Evolutionary conservation across 371 early-diverging fungal species (phyloP), one percentile per base, ranked within the genome.

Genomic region (Haplosporangium sp.): DNA sequence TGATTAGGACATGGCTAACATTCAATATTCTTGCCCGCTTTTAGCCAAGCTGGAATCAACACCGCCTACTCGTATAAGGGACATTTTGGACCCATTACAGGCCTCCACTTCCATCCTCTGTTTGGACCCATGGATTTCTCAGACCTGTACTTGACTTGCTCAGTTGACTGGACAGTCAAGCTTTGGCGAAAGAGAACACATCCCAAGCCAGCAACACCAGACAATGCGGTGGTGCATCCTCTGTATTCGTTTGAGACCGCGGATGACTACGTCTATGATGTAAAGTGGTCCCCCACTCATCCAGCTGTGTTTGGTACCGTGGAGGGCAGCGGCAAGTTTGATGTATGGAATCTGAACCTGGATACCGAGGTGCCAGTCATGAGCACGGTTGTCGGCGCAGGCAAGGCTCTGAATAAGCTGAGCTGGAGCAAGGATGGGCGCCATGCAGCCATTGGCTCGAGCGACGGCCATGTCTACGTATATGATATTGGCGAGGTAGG

Each of bases 111-210:
- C 86, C 99, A 98, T 80, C 97, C 98, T 21, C 58, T 87, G 6
- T 82, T 84, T 68, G 95, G 94, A 6, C 88, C 93, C 16, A 83
- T 86, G 14, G 96, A 96, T 66, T 95, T 95, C 74, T 89, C 95
- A 9, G 97, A 98, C 80, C 75, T 98, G 55, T 95, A 95, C 74
- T 69, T 98, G 57, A 97, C 97, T 0, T 86, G 91, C 38, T 94
- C 94, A 7, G 94, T 97, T 4, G 98, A 98, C 80, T 99, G 97
- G 97, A 95, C 97, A 1, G 92, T 96, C 61, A 96, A 96, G 67
- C 84, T 99, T 23, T 99, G 98, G 98, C 87, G 95, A 40, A 73
- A 70, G 64, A 60, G 92, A 83, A 89, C 91, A 13, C 81, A 85
- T n/a, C 85, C 91, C 71, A 88, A 88, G 73, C 75, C 91, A 46